Percentiles rank a stretch among this genome's conserved stretches.
phyloP scores from a whole-genome alignment of 305 asterid genomes.

The Andrographis paniculata region DNA sequence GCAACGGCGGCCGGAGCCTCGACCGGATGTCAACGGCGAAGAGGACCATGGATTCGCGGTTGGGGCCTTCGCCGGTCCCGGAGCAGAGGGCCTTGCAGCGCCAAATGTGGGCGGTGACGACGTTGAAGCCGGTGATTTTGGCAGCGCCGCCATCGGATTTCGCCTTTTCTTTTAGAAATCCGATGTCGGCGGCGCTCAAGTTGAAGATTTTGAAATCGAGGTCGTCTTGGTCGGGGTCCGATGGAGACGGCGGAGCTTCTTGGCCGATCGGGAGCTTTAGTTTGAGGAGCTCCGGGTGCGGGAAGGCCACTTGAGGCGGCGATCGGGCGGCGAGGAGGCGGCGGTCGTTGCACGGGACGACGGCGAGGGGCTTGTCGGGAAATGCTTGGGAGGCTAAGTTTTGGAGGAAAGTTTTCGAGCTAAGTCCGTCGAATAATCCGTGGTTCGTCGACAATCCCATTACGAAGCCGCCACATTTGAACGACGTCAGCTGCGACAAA shows the following conservation, averaged over 20 bases:
- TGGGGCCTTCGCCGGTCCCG: conserved; percentile 10
- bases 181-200: conserved; percentile 34
- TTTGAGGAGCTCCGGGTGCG: conserved; percentile 76
- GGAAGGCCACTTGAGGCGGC: conserved; percentile 75
- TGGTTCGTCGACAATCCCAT: conserved; percentile 71
- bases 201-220: conserved; percentile 51
- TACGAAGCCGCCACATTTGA: conserved; percentile 80
- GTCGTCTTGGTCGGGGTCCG: conserved; percentile 38
- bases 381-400: conserved; percentile 80
- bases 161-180: conserved; percentile 40
- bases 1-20: conserved; percentile 56
- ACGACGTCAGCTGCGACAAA: conserved; percentile 51
- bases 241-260: conserved; percentile 31
- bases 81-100: conserved; percentile 65
- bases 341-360: conserved; percentile 58
- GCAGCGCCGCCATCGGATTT: conserved; percentile 15
- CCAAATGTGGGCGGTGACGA: conserved; percentile 64
- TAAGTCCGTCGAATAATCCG: conserved; percentile 51
- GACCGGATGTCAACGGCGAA: conserved; percentile 69
- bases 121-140: conserved; percentile 57
- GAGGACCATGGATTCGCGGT: conserved; percentile 36
- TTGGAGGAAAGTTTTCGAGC: conserved; percentile 57
- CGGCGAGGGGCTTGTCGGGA: conserved; percentile 47
- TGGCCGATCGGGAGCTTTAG: conserved; percentile 43
- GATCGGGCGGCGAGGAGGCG: conserved; percentile 63